Evolutionary conservation across 148 eudicot species (phyloP).

Genomic region (Nepenthes mirabilis): DNA sequence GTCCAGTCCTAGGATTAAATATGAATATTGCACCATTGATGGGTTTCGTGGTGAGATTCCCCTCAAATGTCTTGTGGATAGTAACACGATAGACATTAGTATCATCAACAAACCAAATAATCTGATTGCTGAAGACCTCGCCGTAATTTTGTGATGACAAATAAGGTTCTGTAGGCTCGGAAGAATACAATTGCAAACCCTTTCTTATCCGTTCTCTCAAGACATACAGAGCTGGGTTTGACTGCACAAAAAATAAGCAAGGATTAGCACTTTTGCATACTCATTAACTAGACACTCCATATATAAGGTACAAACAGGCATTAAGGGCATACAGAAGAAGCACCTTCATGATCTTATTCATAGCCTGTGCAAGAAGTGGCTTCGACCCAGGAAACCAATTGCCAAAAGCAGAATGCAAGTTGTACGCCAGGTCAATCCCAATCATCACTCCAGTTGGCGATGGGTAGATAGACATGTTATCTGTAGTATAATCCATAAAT

Average conservation of each 20-base stretch:
- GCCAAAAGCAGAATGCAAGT: conserved; percentile 99
- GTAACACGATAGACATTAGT: conserved; percentile 98
- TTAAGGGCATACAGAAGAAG: background rate
- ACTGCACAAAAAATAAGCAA: conserved; percentile 33
- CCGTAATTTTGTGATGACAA: conserved; percentile 97
- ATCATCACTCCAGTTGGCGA: conserved; percentile 99
- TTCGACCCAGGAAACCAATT: conserved; percentile 99
- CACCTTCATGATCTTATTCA: conserved; percentile 99
- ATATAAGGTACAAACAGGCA: background rate
- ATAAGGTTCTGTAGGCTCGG: conserved; percentile 99
- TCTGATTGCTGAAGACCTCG: conserved; percentile 97
- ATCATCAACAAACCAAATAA: conserved; percentile 98
- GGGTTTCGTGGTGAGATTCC: conserved; percentile 96
- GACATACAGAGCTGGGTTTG: conserved; percentile 95
- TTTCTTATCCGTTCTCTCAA: too few species aligned
- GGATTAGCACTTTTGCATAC: background rate
- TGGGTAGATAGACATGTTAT: conserved; percentile 98
- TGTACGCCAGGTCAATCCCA: conserved; percentile 93
- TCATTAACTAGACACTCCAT: background rate
- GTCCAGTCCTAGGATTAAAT: conserved; percentile 95
- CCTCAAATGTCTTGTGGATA: conserved; percentile 97
- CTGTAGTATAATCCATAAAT: conserved; percentile 98
- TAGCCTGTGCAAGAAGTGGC: conserved; percentile 93
- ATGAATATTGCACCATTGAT: conserved; percentile 98
- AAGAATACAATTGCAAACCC: conserved; percentile 90